Evolutionary conservation across 2,329 filamentous ascomycete genomes (phyloP).

Genomic region (Sphaceloma murrayae): DNA sequence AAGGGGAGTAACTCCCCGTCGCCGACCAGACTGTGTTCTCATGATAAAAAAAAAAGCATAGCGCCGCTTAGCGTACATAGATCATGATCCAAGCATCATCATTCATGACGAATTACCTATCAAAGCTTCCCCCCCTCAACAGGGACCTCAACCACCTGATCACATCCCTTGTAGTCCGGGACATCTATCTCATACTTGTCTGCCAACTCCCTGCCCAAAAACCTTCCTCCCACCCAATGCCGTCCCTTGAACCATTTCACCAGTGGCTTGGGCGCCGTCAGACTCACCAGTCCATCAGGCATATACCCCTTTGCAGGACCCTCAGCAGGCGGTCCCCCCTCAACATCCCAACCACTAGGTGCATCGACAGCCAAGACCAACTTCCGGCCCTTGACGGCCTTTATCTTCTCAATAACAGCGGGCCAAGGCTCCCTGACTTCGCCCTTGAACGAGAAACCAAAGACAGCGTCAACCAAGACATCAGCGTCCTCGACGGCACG

Average conservation of each 20-base stretch:
- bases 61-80: conserved; percentile 2
- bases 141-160: conserved; percentile 76
- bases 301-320: conserved; percentile 73
- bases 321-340: conserved; percentile 66
- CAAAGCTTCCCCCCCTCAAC: conserved; percentile 41
- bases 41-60: conserved; percentile 2
- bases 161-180: conserved; percentile 72
- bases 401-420: conserved; percentile 65
- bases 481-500: conserved; percentile 58
- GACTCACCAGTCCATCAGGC: conserved; percentile 69
- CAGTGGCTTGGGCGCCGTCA: conserved; percentile 89
- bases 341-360: conserved; percentile 90
- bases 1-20: not conserved
- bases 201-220: conserved; percentile 67
- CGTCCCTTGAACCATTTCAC: conserved; percentile 74
- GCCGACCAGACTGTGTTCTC: not conserved
- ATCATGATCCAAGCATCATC: not conserved
- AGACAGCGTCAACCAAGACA: conserved; percentile 85
- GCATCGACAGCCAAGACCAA: conserved; percentile 86
- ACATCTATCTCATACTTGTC: conserved; percentile 79
- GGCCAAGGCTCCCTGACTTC: conserved; percentile 90
- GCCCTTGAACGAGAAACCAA: conserved; percentile 88
- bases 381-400: conserved; percentile 50
- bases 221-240: conserved; percentile 89
- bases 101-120: conserved; percentile 16